Percentiles rank a stretch among this genome's conserved stretches.
These are phyloP conservation scores for Magnusiomyces ingens DNA, from an alignment of 1,139 yeast species.

Conservation along the genomic window DNA sequence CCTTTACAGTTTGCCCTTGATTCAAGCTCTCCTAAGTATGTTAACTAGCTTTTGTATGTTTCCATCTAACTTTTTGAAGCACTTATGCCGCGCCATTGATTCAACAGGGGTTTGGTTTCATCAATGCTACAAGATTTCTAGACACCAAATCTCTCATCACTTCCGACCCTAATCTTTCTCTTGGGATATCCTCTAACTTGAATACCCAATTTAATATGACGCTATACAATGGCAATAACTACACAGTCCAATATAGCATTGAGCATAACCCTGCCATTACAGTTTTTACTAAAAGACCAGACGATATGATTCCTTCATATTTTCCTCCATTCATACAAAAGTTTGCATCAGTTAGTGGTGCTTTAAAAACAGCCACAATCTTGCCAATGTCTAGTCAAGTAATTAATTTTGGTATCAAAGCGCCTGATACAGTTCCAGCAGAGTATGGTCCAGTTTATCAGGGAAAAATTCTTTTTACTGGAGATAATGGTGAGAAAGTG, in stretches of 20 bases:
- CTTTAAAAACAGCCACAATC: neutral
- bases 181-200: constrained; percentile 18
- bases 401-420: constrained; percentile 3
- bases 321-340: constrained; percentile 14
- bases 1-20: neutral
- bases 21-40: neutral
- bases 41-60: neutral
- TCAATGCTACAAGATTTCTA: constrained; percentile 34
- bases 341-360: constrained; percentile 7
- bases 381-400: constrained; percentile 4
- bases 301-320: neutral
- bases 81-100: constrained; percentile 17
- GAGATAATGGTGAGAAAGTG: constrained; percentile 5
- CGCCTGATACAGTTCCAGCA: constrained; percentile 1
- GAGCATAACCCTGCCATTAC: constrained; percentile 15
- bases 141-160: constrained; percentile 30
- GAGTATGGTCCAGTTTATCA: constrained; percentile 8
- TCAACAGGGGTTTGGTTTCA: constrained; percentile 28
- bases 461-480: constrained; percentile 6
- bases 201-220: constrained; percentile 14
- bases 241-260: constrained; percentile 14
- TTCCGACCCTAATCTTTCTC: constrained; percentile 16
- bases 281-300: constrained; percentile 3
- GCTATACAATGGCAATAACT: constrained; percentile 15
- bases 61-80: no score